phyloP scores from a whole-genome alignment of 2,329 filamentous ascomycete species.

The Pestalotiopsis sp. region DNA sequence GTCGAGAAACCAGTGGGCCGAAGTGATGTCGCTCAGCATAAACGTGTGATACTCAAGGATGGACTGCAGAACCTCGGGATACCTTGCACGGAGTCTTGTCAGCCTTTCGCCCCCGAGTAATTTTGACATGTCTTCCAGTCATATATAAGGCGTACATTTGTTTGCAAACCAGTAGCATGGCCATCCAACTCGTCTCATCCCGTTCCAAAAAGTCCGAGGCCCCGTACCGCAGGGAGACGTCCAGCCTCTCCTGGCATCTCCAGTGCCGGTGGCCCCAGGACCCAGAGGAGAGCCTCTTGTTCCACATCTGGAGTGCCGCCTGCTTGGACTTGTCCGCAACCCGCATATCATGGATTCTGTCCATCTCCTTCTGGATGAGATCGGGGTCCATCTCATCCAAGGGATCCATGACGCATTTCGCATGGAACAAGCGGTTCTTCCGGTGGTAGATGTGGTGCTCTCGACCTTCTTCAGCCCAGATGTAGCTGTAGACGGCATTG shows the following conservation, averaged over 20 bases:
- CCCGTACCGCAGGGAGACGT: background rate
- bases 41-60: slow-evolving; percentile 31
- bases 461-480: background rate
- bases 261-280: slow-evolving; percentile 33
- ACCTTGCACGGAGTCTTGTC: slow-evolving; percentile 17
- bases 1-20: slow-evolving; percentile 28
- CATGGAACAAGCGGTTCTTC: background rate
- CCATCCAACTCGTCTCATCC: background rate
- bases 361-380: slow-evolving; percentile 20
- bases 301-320: slow-evolving; percentile 26
- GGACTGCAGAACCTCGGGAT: slow-evolving; percentile 30
- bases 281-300: slow-evolving; percentile 24
- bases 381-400: background rate
- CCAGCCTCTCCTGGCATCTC: slow-evolving; percentile 30
- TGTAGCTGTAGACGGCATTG: slow-evolving; percentile 3
- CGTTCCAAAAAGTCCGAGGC: background rate
- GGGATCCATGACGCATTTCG: slow-evolving; percentile 9
- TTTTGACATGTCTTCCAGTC: no score
- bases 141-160: slow-evolving; percentile 26
- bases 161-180: slow-evolving; percentile 30
- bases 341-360: slow-evolving; percentile 17
- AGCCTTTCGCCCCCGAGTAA: background rate
- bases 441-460: slow-evolving; percentile 4
- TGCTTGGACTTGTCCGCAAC: background rate
- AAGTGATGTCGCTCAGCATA: slow-evolving; percentile 29